Base-by-base conservation (phyloP, 768 basidiomycete species). In the Tulasnella sp. region DNA sequence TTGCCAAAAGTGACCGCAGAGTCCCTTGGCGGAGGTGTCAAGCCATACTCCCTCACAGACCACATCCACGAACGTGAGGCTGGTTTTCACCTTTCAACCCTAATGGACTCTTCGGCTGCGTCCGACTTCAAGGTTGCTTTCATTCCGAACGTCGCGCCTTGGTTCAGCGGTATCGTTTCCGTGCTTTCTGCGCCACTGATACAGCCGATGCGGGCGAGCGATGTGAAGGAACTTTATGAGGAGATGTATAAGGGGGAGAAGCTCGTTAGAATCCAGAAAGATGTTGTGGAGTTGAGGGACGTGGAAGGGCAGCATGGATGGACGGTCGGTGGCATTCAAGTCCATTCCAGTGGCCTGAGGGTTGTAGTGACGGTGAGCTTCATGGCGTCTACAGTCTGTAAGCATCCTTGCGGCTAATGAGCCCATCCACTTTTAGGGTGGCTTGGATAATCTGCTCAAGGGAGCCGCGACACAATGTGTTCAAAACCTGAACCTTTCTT, bases 11-110 rank as follows among this genome's bases (percentile, higher is more conserved):
- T 96, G 12, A 75, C 83, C 1, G 76, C 87, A 0, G 82, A 87
- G 64, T 82, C 77, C 62, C 81, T 99, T 12, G 74, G 72, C 1
- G 84, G 85, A 11, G 87, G 84, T 2, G 72, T 97, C 49, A 79
- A 82, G 54, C 85, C 93, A 5, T 99, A 99, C 72, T 67, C 90
- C 0, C 74, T 99, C 49, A 99, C 96, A 12, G 92, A 93, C 70
- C 96, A 99, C 73, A 96, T 99, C 67, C 96, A 99, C 75, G 96
- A 99, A 71, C 87, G 96, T 46, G 96, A 99, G 72, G 90, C 93
- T 0, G 83, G 84, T 2, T 74, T 75, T 64, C 96, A 96, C 70
- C 82, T 99, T 52, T 81, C 86, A 7, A 71, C 70, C 2, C 78
- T 90, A 34, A 72, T 84, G 42, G 31, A 54, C 68, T 24, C 63